Evolutionary conservation across 169 alveolate species (phyloP), one percentile per base, ranked within the genome.

Genomic region (Eimeria zaria): DNA sequence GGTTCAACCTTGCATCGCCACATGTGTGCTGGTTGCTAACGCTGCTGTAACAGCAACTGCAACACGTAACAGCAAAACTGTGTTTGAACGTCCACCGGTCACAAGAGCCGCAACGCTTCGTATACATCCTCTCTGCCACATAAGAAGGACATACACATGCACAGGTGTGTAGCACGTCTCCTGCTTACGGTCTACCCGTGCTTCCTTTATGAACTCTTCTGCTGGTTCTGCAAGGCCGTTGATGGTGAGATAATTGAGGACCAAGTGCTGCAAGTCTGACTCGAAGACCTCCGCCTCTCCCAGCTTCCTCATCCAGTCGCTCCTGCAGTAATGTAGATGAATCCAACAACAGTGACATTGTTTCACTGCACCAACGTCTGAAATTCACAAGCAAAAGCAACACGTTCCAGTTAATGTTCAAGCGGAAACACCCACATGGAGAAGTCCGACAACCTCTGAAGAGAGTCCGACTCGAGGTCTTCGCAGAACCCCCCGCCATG

Each of bases 221-320:
- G 97, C 97, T 2, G 97, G 78, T 36, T 41, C 95, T 11, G 44
- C 89, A n/a, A 76, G 91, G 74, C 97, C 97, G 78, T 95, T 48
- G 74, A 95, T 88, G 33, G 97, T 76, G 67, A 95, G 91, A 36
- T 60, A 95, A 48, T 95, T 95, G 53, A 95, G 48, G 44, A 95
- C 71, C 48, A 95, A 58, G 85, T 78, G 94, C 62, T 95, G 97
- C 74, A 95, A 27, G 60, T 95, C 97, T 16, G 73, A 46, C 84
- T 95, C 97, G 67, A 69, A 95, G 76, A 95, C 80, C 67, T 95
- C 95, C 27, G 64, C 95, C 24, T 76, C 95, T 20, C 91, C 78
- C 81, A 95, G 81, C 55, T 87, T 67, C 62, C 88, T 78, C 76
- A 87, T 44, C 97, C 97, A 95, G 84, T 87, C 91, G 27, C 91